A percentile compares a stretch with the other conserved stretches of the same genome.
These are phyloP conservation scores for Trichoderma gamsii DNA, from an alignment of 495 filamentous ascomycete species.

Conservation along the genomic window DNA sequence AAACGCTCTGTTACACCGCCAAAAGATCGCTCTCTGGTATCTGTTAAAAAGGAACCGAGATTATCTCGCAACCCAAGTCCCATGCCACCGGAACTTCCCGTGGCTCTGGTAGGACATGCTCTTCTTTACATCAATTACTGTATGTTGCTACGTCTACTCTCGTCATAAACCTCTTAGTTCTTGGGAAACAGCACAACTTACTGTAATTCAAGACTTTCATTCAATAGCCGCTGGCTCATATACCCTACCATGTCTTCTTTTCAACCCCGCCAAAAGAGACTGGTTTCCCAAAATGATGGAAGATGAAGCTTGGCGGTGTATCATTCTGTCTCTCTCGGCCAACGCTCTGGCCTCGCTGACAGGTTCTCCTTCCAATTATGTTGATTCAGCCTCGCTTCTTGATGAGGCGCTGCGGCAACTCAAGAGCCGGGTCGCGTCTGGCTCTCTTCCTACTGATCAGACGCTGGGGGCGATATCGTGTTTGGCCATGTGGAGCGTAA, in stretches of 20 bases:
- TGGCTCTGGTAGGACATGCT: neutral
- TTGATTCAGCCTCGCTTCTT: neutral
- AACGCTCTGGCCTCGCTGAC: neutral
- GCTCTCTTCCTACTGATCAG: neutral
- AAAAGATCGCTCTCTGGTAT: neutral
- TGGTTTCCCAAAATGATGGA: conserved; percentile 9
- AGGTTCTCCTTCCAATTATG: neutral
- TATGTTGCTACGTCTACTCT: neutral
- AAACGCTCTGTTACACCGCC: neutral
- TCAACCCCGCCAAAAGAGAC: conserved; percentile 11
- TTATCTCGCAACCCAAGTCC: neutral
- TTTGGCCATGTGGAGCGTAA: conserved; percentile 10
- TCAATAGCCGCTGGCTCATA: neutral
- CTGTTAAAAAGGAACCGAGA: neutral
- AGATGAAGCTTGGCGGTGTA: conserved; percentile 4
- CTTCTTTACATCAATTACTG: conserved; percentile 4
- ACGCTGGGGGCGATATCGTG: neutral
- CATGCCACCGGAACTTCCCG: neutral
- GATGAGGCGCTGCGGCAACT: conserved; percentile 5
- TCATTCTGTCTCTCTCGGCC: conserved; percentile 5
- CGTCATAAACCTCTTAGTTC: neutral
- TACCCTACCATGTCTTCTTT: neutral
- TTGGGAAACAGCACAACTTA: neutral
- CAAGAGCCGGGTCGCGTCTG: neutral
- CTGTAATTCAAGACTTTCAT: neutral